Evolutionary conservation across 2,329 filamentous ascomycete species (phyloP).

Genomic region (Sordariomycetes sp.): DNA sequence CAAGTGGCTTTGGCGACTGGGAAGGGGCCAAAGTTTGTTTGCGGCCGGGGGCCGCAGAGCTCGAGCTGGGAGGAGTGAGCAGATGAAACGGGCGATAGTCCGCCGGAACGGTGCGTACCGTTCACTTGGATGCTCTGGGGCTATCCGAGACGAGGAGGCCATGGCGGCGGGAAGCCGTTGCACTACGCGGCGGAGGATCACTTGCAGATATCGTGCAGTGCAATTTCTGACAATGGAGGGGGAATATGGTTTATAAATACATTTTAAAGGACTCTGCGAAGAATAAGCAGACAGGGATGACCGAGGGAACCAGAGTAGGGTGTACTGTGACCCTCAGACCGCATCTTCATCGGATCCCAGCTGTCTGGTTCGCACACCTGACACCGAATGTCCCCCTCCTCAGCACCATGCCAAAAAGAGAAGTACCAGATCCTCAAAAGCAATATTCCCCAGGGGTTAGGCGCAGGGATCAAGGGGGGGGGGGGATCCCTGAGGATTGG

Average conservation of each 20-base stretch:
- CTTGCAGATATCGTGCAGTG: too few relatives aligned
- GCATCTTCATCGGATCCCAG: neutral
- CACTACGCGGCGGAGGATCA: too few relatives aligned
- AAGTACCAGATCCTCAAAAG: neutral
- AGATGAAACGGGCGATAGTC: neutral
- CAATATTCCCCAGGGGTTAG: neutral
- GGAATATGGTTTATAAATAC: too few relatives aligned
- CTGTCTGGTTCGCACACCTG: neutral
- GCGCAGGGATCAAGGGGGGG: neutral
- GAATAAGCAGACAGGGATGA: neutral
- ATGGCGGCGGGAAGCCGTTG: too few relatives aligned
- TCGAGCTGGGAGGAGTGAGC: neutral
- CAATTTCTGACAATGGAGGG: too few relatives aligned
- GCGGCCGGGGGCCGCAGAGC: neutral
- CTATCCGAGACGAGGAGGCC: too few relatives aligned
- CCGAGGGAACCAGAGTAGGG: too few relatives aligned
- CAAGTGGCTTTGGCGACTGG: too few relatives aligned
- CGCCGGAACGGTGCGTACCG: neutral
- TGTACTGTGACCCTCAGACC: neutral
- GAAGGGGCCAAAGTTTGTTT: neutral
- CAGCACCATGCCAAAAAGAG: neutral
- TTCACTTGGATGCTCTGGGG: neutral
- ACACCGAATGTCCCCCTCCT: neutral
- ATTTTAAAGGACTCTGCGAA: neutral
- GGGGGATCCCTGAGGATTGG: neutral